Evolutionary conservation across 805 yeast species (phyloP), one percentile per base, ranked within the genome.

Genomic region (Candida golubevii): DNA sequence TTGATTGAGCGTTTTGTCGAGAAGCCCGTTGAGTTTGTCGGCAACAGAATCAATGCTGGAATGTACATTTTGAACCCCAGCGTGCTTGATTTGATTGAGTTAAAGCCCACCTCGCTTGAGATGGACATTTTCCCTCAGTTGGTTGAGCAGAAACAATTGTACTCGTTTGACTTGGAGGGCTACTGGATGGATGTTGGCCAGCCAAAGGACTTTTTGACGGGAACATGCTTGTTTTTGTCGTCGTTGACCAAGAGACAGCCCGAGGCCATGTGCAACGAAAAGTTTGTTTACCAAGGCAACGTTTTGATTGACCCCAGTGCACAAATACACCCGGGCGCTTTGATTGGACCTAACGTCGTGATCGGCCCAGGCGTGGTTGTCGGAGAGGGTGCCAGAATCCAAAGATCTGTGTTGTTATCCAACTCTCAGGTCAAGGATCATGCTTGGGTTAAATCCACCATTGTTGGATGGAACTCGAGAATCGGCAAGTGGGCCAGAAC

Each of bases 181-280:
- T 93, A 83, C 87, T 93, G 99, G 99, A 93, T 93, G 99, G 99
- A 93, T 72, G 97, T 93, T 58, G 99, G 99, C 72, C 99, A 93
- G 79, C 99, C 99, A 80, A 93, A 91, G 82, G 99, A 93, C 74
- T 93, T 89, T 83, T 74, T 93, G 55, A 83, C 96, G 48, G 99
- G 99, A 71, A 88, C 97, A 61, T 82, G 89, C 59, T 77, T 91
- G 54, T 93, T 90, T 79, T 79, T 93, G 69, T 78, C 85, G 67
- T 84, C 98, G 45, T 74, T 89, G 64, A 70, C 91, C 60, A 85
- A 85, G 81, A 88, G 83, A 73, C 65, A 73, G 57, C 86, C 97
- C 53, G 78, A 78, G 59, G 65, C 73, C 56, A 81, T 90, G 65
- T 79, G 82, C 49, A 63, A 69, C 46, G 91, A 81, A 66, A 79